A percentile compares a stretch with the other conserved stretches of the same genome.
Evolutionary conservation across 768 basidiomycete genomes (phyloP).

Genomic region (Phallus indusiatus): DNA sequence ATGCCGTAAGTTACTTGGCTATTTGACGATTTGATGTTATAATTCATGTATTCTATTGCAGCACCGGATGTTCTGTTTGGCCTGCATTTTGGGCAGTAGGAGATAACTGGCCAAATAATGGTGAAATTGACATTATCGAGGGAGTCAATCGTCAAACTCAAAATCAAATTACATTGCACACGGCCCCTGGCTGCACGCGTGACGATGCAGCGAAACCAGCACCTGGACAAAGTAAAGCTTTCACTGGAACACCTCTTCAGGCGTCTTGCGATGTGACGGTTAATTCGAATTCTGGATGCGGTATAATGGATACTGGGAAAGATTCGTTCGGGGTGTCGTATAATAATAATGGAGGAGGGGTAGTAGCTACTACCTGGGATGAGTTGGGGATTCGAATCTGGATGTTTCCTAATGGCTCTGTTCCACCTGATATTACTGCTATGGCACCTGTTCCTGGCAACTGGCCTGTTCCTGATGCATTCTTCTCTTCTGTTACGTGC

Average conservation of each 20-base stretch:
- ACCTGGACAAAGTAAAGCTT: not conserved
- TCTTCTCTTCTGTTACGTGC: conserved; percentile 27
- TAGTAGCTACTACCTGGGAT: conserved; percentile 31
- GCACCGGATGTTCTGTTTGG: not conserved
- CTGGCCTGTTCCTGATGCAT: conserved; percentile 33
- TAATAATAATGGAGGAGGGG: conserved; percentile 35
- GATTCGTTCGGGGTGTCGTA: conserved; percentile 33
- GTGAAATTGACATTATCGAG: conserved; percentile 19
- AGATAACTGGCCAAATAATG: conserved; percentile 8
- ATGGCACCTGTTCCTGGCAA: conserved; percentile 26
- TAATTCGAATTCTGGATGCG: conserved; percentile 25
- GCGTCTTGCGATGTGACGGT: not conserved
- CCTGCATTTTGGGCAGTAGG: not conserved
- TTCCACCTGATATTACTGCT: conserved; percentile 27
- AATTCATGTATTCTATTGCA: not conserved
- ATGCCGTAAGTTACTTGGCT: not conserved
- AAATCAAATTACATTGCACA: conserved; percentile 19
- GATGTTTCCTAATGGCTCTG: conserved; percentile 28
- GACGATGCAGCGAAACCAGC: not conserved
- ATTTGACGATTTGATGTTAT: not conserved
- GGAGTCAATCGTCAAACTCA: conserved; percentile 19
- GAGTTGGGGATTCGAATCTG: conserved; percentile 35
- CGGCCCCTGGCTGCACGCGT: conserved; percentile 9
- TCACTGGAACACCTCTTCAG: not conserved
- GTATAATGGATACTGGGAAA: conserved; percentile 23